Conservation (phyloP, 2,329 filamentous ascomycete genomes). For the Fusarium agapanthi region DNA sequence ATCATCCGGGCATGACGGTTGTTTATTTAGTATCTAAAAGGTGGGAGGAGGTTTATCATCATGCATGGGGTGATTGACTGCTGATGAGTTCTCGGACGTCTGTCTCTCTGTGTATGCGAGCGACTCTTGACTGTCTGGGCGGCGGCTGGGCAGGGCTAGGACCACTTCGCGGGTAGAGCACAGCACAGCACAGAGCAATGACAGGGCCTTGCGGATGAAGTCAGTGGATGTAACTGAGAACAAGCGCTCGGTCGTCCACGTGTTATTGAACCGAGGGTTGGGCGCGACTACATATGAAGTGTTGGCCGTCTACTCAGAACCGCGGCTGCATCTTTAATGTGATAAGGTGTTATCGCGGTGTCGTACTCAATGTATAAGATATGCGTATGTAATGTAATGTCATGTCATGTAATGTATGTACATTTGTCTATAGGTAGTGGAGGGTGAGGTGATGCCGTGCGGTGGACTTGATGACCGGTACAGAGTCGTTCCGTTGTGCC, state of each 20-base stretch:
- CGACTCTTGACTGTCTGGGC: conserved; percentile 2
- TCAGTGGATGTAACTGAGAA: conserved; percentile 20
- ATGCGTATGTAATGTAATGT: not conserved
- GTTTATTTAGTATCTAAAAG: conserved; percentile 38
- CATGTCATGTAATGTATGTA: not conserved
- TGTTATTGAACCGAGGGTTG: conserved; percentile 43
- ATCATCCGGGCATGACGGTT: conserved; percentile 29
- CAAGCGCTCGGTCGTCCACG: conserved; percentile 40
- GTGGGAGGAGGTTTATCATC: conserved; percentile 11
- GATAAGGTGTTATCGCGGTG: conserved; percentile 14
- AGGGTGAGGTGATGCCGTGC: conserved; percentile 7
- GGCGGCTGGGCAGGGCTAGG: conserved; percentile 30
- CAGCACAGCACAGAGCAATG: conserved; percentile 2
- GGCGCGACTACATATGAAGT: conserved; percentile 38
- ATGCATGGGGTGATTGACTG: conserved; percentile 29
- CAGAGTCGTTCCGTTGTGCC: not conserved
- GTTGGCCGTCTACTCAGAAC: conserved; percentile 14
- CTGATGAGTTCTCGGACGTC: conserved; percentile 23
- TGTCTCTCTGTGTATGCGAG: not conserved
- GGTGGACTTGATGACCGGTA: conserved; percentile 12
- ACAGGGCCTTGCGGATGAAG: not conserved
- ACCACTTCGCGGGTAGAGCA: conserved; percentile 1
- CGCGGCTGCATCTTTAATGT: conserved; percentile 24
- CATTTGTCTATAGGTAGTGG: not conserved
- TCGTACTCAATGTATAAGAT: conserved; percentile 12